Conservation (phyloP, 1,139 yeast genomes). For the Taphrina confusa region DNA sequence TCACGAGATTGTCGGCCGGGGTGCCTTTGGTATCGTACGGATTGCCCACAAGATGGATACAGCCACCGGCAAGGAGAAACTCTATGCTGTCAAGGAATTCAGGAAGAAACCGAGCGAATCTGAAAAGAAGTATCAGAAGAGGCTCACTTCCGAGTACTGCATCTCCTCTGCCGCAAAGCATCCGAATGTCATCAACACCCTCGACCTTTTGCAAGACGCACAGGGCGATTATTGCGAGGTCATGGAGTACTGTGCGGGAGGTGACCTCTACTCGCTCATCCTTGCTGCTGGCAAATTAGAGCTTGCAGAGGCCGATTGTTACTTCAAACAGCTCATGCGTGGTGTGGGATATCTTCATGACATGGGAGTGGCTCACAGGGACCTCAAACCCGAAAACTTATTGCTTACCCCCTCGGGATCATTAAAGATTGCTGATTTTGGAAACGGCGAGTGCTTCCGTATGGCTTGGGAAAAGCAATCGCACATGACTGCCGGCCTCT, state of each 20-base stretch:
- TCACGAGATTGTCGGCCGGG: slow-evolving; percentile 78
- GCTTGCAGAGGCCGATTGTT: slow-evolving; percentile 88
- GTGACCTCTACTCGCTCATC: slow-evolving; percentile 54
- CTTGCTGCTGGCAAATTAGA: slow-evolving; percentile 82
- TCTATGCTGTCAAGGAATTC: slow-evolving; percentile 84
- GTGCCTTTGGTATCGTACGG: slow-evolving; percentile 78
- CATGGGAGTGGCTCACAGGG: slow-evolving; percentile 96
- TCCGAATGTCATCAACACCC: slow-evolving; percentile 76
- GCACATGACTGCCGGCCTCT: slow-evolving; percentile 78
- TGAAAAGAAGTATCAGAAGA: slow-evolving; percentile 61
- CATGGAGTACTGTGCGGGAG: slow-evolving; percentile 52
- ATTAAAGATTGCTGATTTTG: slow-evolving; percentile 90
- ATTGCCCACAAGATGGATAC: slow-evolving; percentile 61
- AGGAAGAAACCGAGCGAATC: slow-evolving; percentile 59
- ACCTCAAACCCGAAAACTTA: slow-evolving; percentile 89
- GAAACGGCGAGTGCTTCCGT: slow-evolving; percentile 90
- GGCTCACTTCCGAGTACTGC: slow-evolving; percentile 82
- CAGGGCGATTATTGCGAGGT: slow-evolving; percentile 88
- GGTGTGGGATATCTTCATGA: slow-evolving; percentile 96
- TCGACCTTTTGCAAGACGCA: slow-evolving; percentile 84
- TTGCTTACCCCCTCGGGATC: slow-evolving; percentile 76
- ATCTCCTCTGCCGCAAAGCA: slow-evolving; percentile 79
- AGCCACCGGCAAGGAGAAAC: slow-evolving; percentile 50
- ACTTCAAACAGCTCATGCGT: slow-evolving; percentile 83
- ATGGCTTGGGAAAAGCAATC: slow-evolving; percentile 96